Evolutionary conservation across 106 monocot species (phyloP), one percentile per base, ranked within the genome.

Genomic region (Dioscorea alata): DNA sequence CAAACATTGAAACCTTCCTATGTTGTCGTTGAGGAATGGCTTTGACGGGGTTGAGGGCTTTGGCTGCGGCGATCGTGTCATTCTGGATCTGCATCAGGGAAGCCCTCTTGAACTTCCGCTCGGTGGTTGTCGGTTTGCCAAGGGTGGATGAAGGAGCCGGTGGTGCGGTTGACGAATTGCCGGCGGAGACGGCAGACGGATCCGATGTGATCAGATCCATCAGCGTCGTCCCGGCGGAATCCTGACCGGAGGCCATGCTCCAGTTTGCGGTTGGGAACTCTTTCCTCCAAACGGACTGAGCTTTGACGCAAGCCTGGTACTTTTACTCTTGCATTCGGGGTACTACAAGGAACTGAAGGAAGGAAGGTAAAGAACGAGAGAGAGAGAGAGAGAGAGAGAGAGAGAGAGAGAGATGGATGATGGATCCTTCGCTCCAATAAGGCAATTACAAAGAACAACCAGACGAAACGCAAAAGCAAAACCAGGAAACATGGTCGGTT

Each of bases 31-130:
- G 84, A 0, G 85, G 87, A 24, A 69, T 72, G 67, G 74, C 62
- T 35, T 74, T 84, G 64, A 87, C 86, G 51, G 92, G 96, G 64
- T 99, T 99, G 68, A 99, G 74, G 57, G 97, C 92, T 75, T 85
- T 99, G 53, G 97, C 97, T 28, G 85, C 97, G 7, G 89, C 78
- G 60, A 99, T 89, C 67, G 97, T 99, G 54, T 99, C 97, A 60
- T 69, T 86, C 89, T 89, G 97, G 87, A 99, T 81, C 90, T 99
- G 92, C 70, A 79, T 84, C 78, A 99, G 72, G 33, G 87, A 77
- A 32, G 70, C 71, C 81, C 74, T 82, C 79, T 75, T 99, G 58
- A 86, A 76, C 82, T 80, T 99, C 57, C 80, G 77, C 69, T 99
- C 92, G 6, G 81, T 49, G 20, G 79, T 42, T 57, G 66, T 71